Conservation (phyloP, 2,329 filamentous ascomycete genomes). For the Endocalyx cinctus region DNA sequence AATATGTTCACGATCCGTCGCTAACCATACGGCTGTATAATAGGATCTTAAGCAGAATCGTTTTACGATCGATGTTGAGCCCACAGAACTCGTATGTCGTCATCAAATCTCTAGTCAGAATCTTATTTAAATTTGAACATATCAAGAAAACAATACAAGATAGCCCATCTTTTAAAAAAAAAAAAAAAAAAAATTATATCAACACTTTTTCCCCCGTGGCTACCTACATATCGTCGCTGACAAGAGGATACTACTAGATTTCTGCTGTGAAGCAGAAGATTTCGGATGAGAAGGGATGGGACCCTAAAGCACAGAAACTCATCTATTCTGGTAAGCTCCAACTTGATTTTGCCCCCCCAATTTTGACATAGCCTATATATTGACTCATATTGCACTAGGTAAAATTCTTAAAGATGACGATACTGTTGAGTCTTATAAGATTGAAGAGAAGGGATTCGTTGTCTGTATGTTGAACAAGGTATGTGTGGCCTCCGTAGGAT, state of each 20-base stretch:
- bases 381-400: slow-evolving; percentile 63
- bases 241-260: slow-evolving; percentile 67
- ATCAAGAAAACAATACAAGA: too few relatives aligned
- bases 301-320: slow-evolving; percentile 83
- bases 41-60: slow-evolving; percentile 99
- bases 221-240: too few relatives aligned
- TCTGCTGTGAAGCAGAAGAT: slow-evolving; percentile 91
- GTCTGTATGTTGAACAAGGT: slow-evolving; percentile 99
- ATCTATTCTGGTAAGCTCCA: slow-evolving; percentile 86
- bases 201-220: too few relatives aligned
- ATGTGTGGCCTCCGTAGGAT: slow-evolving; percentile 20
- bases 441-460: slow-evolving; percentile 98
- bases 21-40: not conserved
- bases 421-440: slow-evolving; percentile 93
- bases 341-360: too few relatives aligned
- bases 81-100: slow-evolving; percentile 76
- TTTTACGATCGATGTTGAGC: slow-evolving; percentile 93
- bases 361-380: too few relatives aligned
- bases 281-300: slow-evolving; percentile 88
- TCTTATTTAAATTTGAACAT: too few relatives aligned
- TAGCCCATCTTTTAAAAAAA: too few relatives aligned
- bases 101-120: too few relatives aligned
- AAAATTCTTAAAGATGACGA: slow-evolving; percentile 99
- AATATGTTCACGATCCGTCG: slow-evolving; percentile 12
- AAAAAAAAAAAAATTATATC: too few relatives aligned